Evolutionary conservation across 139 green algal species (phyloP), one percentile per base, ranked within the genome.

Genomic region (Desmodesmus armatus): DNA sequence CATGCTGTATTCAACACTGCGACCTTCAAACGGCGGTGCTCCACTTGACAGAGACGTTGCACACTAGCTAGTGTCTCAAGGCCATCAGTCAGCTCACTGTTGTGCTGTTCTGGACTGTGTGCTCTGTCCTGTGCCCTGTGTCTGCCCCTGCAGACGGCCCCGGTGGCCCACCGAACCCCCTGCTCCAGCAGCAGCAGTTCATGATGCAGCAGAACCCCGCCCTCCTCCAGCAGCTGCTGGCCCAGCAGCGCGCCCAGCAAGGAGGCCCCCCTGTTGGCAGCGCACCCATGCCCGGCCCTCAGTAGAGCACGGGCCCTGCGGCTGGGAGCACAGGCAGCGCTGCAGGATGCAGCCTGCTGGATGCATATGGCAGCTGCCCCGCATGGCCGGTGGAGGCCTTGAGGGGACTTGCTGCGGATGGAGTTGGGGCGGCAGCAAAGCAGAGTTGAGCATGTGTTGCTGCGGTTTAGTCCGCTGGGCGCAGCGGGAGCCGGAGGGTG

Each of bases 131-230:
- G 31, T 27, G 55, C 17, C 55, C 55, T 37, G 47, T 82, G 41
- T 55, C 76, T 55, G 76, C 55, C 40, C 37, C 21, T 11, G 44
- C n/a, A 7, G 73, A 33, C 29, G 43, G n/a, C 7, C 73, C 49
- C 17, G 76, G 76, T 58, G 74, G 33, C 7, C 74, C 74, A 27
- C 31, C 33, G 11, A 55, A 82, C 76, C 76, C 76, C 4, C 40
- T 39, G 11, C 15, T 69, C 19, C 69, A 72, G 76, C 53, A 72
- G 76, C 76, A 82, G 76, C 76, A 82, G 55, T 55, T 72, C 37
- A 31, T 82, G 76, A 53, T 82, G 51, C 37, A 72, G 76, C 25
- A 82, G 2, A 82, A 82, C 55, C 76, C 76, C 25, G 76, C 76
- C 33, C 29, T 82, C 41, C 44, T 82, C 37, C 76, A 82, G 47